These are phyloP conservation scores for Vigna unguiculata DNA, from an alignment of 306 rosid species.

Conservation along the genomic window DNA sequence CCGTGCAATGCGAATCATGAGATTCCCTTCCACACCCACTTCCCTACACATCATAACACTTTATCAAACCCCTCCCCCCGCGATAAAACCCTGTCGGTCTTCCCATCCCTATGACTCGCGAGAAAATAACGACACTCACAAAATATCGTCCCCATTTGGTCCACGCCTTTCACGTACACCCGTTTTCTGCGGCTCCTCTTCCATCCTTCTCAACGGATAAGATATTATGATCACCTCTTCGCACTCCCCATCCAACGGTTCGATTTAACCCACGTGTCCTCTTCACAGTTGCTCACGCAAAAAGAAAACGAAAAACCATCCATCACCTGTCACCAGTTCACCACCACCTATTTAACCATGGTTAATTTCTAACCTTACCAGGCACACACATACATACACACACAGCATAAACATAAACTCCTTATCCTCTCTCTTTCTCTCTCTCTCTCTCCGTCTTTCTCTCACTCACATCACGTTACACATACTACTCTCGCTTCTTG, in stretches of 20 bases:
- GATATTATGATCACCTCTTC: slow-evolving; percentile 50
- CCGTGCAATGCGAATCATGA: slow-evolving; percentile 82
- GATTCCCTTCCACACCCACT: slow-evolving; percentile 61
- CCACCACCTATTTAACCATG: slow-evolving; percentile 65
- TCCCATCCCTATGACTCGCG: background rate
- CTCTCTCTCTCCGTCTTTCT: background rate
- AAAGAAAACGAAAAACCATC: background rate
- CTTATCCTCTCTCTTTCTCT: slow-evolving; percentile 55
- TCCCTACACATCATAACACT: slow-evolving; percentile 59
- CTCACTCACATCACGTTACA: background rate
- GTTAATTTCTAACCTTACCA: slow-evolving; percentile 68
- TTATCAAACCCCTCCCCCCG: slow-evolving; percentile 34
- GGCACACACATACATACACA: background rate
- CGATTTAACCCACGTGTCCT: slow-evolving; percentile 55
- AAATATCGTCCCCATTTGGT: slow-evolving; percentile 42
- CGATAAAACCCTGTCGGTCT: slow-evolving; percentile 24
- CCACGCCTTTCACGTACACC: slow-evolving; percentile 59
- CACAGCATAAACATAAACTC: slow-evolving; percentile 45
- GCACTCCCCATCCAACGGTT: slow-evolving; percentile 52
- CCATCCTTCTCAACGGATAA: slow-evolving; percentile 68
- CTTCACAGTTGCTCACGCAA: slow-evolving; percentile 10
- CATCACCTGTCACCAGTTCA: background rate
- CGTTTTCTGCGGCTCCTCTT: slow-evolving; percentile 72
- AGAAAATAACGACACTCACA: background rate
- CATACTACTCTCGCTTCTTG: slow-evolving; percentile 33